These are phyloP conservation scores for Brettanomyces custersianus DNA, from an alignment of 805 yeast species.

Conservation along the genomic window DNA sequence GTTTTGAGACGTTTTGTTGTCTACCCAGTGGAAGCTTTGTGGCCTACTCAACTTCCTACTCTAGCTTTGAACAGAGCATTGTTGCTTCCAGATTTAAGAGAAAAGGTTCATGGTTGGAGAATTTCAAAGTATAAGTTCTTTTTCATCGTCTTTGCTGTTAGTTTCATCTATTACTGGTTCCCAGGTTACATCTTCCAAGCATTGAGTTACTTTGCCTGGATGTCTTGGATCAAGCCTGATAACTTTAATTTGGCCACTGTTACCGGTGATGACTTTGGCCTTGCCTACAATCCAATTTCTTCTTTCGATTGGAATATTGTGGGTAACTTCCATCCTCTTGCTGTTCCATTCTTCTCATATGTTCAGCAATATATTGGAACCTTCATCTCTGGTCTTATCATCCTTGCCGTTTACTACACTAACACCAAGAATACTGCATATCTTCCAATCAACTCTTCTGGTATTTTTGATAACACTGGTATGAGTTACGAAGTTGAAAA, in stretches of 20 bases:
- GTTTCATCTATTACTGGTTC: constrained; percentile 42
- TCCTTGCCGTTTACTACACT: constrained; percentile 45
- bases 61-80: constrained; percentile 48
- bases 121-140: constrained; percentile 45
- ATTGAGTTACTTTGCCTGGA: constrained; percentile 52
- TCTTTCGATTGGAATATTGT: constrained; percentile 66
- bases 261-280: constrained; percentile 53
- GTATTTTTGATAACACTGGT: constrained; percentile 44
- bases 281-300: constrained; percentile 51
- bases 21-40: constrained; percentile 55
- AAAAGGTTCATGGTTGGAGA: constrained; percentile 53
- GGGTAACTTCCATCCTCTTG: constrained; percentile 49
- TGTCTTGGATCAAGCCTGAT: constrained; percentile 58
- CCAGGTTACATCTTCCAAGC: constrained; percentile 55
- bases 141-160: constrained; percentile 26
- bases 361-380: constrained; percentile 38
- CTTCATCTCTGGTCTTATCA: constrained; percentile 42
- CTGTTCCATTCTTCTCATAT: constrained; percentile 47
- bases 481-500: constrained; percentile 38
- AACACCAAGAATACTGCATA: constrained; percentile 43
- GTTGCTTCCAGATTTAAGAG: constrained; percentile 34
- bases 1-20: constrained; percentile 49
- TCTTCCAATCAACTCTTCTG: constrained; percentile 47
- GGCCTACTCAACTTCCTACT: constrained; percentile 62
- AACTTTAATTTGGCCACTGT: constrained; percentile 54